Conservation (phyloP, 139 green algal genomes). For the Chlorella sp. region DNA sequence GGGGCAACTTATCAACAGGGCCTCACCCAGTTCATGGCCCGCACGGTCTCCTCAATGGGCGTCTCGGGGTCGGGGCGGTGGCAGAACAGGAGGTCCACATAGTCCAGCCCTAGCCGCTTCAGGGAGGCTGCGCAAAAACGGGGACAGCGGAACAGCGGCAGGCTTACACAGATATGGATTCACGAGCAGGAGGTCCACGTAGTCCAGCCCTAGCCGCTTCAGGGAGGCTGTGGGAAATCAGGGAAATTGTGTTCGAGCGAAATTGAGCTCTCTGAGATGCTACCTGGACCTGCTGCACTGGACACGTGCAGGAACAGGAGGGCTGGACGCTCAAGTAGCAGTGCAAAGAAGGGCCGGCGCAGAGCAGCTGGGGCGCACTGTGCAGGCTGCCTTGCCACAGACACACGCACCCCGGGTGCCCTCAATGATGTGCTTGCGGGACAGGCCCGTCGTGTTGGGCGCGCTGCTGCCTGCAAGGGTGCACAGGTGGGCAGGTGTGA, state of each 20-base stretch:
- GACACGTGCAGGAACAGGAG: neutral
- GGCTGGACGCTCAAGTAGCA: neutral
- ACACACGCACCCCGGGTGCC: conserved; percentile 65
- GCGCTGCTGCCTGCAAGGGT: conserved; percentile 38
- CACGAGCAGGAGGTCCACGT: conserved; percentile 86
- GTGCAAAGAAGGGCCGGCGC: too few relatives aligned
- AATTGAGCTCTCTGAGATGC: neutral
- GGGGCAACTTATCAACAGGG: neutral
- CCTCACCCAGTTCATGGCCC: conserved; percentile 81
- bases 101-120: conserved; percentile 75
- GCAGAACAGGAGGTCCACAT: conserved; percentile 89
- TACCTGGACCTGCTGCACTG: neutral
- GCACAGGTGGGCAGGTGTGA: too few relatives aligned
- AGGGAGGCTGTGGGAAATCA: conserved; percentile 58
- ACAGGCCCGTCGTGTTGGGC: conserved; percentile 77
- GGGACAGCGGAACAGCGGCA: neutral
- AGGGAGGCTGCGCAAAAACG: conserved; percentile 58
- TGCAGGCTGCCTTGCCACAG: too few relatives aligned
- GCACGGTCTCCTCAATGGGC: conserved; percentile 90
- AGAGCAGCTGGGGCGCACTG: too few relatives aligned
- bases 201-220: conserved; percentile 75
- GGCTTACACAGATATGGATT: neutral
- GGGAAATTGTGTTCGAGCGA: neutral
- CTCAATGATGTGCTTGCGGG: conserved; percentile 90
- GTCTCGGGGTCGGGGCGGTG: conserved; percentile 80